Conservation (phyloP, 257 asterid genomes). For the Solanum virginianum region DNA sequence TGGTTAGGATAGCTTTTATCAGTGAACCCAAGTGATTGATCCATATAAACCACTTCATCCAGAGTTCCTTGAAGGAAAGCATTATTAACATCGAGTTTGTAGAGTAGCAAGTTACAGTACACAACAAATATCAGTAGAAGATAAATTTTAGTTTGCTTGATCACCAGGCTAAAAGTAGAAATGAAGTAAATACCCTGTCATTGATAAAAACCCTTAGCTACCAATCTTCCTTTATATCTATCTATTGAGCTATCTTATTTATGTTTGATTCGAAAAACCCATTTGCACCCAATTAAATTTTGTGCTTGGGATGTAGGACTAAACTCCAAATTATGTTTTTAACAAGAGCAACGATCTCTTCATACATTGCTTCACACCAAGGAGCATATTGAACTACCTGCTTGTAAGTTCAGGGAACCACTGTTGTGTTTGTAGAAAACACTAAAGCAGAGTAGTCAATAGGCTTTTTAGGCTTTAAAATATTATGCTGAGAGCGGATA, state of each 20-base stretch:
- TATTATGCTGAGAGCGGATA: background rate
- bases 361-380: background rate
- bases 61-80: no score
- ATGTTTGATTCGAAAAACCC: background rate
- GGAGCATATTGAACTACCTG: background rate
- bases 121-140: background rate
- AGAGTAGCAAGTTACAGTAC: background rate
- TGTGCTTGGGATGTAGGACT: background rate
- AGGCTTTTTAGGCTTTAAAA: background rate
- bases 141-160: no score
- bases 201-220: background rate
- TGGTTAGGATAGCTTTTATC: background rate
- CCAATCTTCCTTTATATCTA: background rate
- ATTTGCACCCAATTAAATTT: background rate
- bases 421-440: background rate
- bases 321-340: background rate
- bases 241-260: background rate
- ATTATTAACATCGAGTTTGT: background rate
- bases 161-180: background rate
- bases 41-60: background rate
- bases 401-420: background rate
- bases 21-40: background rate
- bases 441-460: background rate
- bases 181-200: background rate
- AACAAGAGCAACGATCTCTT: background rate